Base-by-base conservation (phyloP, 192 early-diverging fungal species). In the Coemansia nantahalensis region DNA sequence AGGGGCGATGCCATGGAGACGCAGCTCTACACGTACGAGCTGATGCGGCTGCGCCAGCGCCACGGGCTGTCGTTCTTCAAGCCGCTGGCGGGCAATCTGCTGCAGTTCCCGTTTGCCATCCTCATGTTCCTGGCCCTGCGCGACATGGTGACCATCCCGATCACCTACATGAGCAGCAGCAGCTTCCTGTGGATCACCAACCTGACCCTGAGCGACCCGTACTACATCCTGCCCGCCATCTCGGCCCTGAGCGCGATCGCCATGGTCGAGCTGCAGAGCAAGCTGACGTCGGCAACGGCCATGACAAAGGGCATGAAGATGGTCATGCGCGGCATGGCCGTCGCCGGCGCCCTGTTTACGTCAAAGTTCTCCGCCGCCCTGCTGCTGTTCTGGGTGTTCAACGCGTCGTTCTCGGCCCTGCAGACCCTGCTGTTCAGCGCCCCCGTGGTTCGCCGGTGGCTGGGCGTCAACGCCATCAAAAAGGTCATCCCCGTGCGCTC, bases 131-230 rank as follows among this genome's bases (percentile, higher is more conserved):
- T 91, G 51, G 93, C 83, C 3, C 48, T 97, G 39, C 74, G 82
- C 53, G 82, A 74, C 17, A 89, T 98, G 90, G 85, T 90, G 8
- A 77, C 79, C 11, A 50, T 91, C 16, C 86, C 89, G 12, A 85
- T 95, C 4, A 89, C 94, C 14, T 88, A 90, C 35, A 83, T 95
- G 64, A 26, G 65, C 45, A 83, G 80, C 3, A 91, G 88, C 16
- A 93, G 94, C 24, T 39, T 86, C 2, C 51, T 62, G 36, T 98
- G 93, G 92, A 88, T 98, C 61, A 82, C 81, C 4, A 86, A 98
- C 76, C 56, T 98, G 79, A 79, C 90, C 0, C 52, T 77, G 13
- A 59, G 81, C 37, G 95, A 98, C 62, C 92, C 93, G 26, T 83
- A 80, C 16, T 90, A 83, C 51, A 77, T 91, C 36, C 77, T 98